Base-by-base conservation (phyloP, 805 yeast genomes). In the Jamesozyma gamospora region DNA sequence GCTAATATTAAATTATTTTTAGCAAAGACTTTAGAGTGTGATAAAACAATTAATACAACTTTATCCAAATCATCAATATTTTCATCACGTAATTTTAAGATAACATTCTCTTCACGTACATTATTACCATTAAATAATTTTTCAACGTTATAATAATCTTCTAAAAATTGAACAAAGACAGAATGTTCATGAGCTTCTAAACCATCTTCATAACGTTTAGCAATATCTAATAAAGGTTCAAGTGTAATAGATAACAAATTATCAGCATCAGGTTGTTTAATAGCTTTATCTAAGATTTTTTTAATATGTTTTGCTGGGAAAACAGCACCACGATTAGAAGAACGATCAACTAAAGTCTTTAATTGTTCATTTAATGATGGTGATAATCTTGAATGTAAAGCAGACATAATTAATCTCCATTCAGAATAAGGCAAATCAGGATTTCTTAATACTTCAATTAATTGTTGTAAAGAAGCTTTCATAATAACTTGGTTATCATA, bases 401-500 rank as follows among this genome's bases (percentile, higher is more conserved):
- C 96, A 46, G 96, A 85, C 28, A 82, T 76, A 51, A 80, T 82
- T 52, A 76, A 72, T 41, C 64, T 66, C 98, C 98, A 92, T 67
- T 87, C 95, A 28, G 94, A 82, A 64, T 77, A 92, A 37, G 99
- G 99, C 55, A 92, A 71, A 44, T 81, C 79, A 36, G 79, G 81
- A 56, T 86, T 76, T 57, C 82, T 76, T 64, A 94, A 69, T 13
- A 83, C 79, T 40, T 73, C 79, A 45, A 82, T 72, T 52, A 88
- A 69, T 44, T 72, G 77, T 54, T 77, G 75, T 54, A 92, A 73
- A 26, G 96, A 82, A 13, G 83, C 69, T 51, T 79, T 80, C 94
- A 92, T 77, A 46, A 88, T 84, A 48, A 86, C 94, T 67, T 90
- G 97, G 66, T 92, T 90, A 61, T 94, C 98, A 54, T 75, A 92